A percentile compares a stretch with the other conserved stretches of the same genome.
phyloP scores from a whole-genome alignment of 2,329 filamentous ascomycete species.

The Dactylellina sp. region DNA sequence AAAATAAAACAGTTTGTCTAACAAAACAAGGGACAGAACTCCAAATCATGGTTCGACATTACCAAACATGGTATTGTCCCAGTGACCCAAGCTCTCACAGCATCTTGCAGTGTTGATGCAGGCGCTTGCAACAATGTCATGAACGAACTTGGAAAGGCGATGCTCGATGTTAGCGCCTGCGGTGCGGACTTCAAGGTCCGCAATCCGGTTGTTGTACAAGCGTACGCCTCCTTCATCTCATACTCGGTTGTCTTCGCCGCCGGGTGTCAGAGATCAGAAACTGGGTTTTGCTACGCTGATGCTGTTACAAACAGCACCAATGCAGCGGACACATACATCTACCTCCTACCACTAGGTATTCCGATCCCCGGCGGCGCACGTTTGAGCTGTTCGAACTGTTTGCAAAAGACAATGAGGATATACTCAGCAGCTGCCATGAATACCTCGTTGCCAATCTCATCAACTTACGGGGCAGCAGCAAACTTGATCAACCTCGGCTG shows the following conservation, averaged over 20 bases:
- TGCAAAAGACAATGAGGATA: conserved; percentile 82
- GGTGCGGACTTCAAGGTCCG: conserved; percentile 74
- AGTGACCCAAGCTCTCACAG: conserved; percentile 82
- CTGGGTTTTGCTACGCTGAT: conserved; percentile 75
- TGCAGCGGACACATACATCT: conserved; percentile 80
- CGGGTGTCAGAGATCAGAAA: conserved; percentile 77
- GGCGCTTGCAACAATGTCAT: conserved; percentile 76
- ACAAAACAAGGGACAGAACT: conserved; percentile 71
- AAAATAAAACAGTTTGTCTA: not conserved
- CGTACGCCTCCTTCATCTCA: conserved; percentile 79
- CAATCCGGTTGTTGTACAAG: conserved; percentile 78
- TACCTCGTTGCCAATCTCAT: conserved; percentile 73
- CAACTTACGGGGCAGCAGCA: conserved; percentile 78
- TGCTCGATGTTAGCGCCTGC: conserved; percentile 75
- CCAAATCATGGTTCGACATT: conserved; percentile 80
- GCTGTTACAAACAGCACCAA: conserved; percentile 81
- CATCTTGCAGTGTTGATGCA: conserved; percentile 77
- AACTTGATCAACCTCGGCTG: conserved; percentile 76
- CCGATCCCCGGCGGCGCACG: conserved; percentile 74
- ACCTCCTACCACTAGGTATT: conserved; percentile 84
- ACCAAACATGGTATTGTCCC: conserved; percentile 76
- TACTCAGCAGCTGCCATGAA: conserved; percentile 78
- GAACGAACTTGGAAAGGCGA: conserved; percentile 72
- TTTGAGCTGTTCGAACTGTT: conserved; percentile 81
- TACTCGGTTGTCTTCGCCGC: conserved; percentile 84